These are phyloP conservation scores for Sicyos edulis DNA, from an alignment of 306 rosid species.

Conservation along the genomic window DNA sequence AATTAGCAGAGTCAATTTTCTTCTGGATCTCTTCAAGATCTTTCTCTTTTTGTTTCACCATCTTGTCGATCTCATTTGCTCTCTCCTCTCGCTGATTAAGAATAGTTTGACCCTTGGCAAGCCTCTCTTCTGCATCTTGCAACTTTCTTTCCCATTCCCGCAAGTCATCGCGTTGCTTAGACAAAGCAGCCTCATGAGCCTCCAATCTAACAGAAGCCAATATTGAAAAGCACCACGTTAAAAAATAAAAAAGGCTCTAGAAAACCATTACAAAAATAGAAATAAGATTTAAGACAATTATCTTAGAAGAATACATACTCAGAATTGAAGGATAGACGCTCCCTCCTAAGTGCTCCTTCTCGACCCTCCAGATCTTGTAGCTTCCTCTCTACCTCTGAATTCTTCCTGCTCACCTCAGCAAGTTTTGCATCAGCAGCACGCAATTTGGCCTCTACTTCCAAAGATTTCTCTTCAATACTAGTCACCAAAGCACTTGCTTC, in stretches of 20 bases:
- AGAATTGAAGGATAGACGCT: conserved; percentile 60
- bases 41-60: conserved; percentile 72
- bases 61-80: conserved; percentile 68
- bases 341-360: conserved; percentile 62
- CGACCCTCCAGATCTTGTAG: conserved; percentile 65
- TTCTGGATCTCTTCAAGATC: conserved; percentile 74
- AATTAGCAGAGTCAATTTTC: conserved; percentile 62
- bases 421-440: conserved; percentile 86
- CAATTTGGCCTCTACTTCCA: conserved; percentile 78
- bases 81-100: conserved; percentile 93
- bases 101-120: conserved; percentile 70
- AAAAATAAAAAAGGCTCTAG: too few relatives aligned
- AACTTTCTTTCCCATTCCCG: conserved; percentile 89
- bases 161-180: conserved; percentile 79
- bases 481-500: conserved; percentile 84
- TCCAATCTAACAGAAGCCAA: conserved; percentile 50
- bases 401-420: conserved; percentile 80
- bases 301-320: conserved; percentile 45
- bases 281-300: not conserved
- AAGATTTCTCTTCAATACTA: conserved; percentile 78
- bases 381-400: conserved; percentile 71
- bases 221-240: not conserved
- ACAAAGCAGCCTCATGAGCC: conserved; percentile 47
- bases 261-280: not conserved
- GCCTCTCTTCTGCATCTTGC: conserved; percentile 92